Conservation (phyloP, 306 rosid species). For the Albizia julibrissin region DNA sequence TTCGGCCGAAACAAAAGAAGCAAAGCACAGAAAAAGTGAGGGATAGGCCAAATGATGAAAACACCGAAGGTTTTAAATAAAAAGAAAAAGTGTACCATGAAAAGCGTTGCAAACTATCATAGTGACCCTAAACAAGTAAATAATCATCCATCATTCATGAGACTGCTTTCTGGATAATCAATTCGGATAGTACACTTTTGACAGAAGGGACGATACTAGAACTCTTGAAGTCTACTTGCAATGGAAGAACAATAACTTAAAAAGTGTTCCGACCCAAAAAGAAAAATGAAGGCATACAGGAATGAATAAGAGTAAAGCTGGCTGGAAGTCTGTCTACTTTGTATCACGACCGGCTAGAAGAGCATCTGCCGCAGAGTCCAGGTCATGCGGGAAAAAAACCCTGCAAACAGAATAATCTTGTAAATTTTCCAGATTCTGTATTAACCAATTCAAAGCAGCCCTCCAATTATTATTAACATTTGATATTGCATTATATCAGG, state of each 20-base stretch:
- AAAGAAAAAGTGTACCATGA: too few relatives aligned
- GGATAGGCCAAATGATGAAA: neutral
- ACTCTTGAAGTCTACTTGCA: slow-evolving; percentile 19
- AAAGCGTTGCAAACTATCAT: neutral
- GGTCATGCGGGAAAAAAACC: slow-evolving; percentile 87
- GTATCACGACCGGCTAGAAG: slow-evolving; percentile 54
- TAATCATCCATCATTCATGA: neutral
- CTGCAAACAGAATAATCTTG: slow-evolving; percentile 47
- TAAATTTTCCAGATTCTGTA: slow-evolving; percentile 16
- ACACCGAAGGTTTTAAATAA: too few relatives aligned
- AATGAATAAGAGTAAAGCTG: neutral
- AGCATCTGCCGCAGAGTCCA: slow-evolving; percentile 87
- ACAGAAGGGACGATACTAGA: neutral
- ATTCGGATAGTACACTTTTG: neutral
- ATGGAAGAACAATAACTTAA: neutral
- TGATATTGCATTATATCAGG: neutral
- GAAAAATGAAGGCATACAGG: slow-evolving; percentile 2
- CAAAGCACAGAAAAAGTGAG: neutral
- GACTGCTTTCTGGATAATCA: neutral
- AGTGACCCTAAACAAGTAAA: neutral
- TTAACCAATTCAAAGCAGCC: neutral
- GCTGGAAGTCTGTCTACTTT: slow-evolving; percentile 23
- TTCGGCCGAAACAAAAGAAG: neutral
- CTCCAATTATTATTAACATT: neutral
- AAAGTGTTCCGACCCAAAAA: neutral